These are phyloP conservation scores for Phoenix roebelenii DNA, from an alignment of 176 grass and related monocot species.

Conservation along the genomic window DNA sequence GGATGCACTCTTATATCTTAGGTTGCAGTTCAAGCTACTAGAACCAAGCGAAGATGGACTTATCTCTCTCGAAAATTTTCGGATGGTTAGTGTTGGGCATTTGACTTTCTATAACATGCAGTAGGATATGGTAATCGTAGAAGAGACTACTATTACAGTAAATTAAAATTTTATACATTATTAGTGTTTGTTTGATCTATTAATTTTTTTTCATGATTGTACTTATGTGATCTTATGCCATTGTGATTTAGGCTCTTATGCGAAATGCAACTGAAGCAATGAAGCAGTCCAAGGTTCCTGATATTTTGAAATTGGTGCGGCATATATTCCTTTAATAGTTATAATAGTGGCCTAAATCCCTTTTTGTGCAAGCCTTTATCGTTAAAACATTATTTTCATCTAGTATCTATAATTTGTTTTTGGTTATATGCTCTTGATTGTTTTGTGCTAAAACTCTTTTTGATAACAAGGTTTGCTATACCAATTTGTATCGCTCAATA, in stretches of 20 bases:
- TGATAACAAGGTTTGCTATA: too few species aligned
- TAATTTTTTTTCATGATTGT: not conserved
- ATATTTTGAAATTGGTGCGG: conserved; percentile 8
- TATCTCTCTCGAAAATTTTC: conserved; percentile 17
- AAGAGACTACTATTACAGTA: too few species aligned
- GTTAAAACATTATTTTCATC: too few species aligned
- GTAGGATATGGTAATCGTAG: too few species aligned
- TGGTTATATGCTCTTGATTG: too few species aligned
- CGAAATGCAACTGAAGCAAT: conserved; percentile 18
- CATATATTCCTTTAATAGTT: not conserved
- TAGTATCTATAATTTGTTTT: too few species aligned
- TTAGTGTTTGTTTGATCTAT: not conserved
- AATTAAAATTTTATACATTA: too few species aligned
- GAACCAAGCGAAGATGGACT: conserved; percentile 17
- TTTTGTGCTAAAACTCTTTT: too few species aligned
- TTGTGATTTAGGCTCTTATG: not conserved
- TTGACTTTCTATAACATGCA: too few species aligned
- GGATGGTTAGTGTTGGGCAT: conserved; percentile 3
- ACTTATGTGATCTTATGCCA: not conserved
- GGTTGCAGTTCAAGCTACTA: conserved; percentile 12
- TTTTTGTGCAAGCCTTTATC: too few species aligned
- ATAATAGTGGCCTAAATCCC: too few species aligned
- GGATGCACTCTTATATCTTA: conserved; percentile 13
- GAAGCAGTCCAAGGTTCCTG: conserved; percentile 9
- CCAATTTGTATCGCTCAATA: too few species aligned